Evolutionary conservation across 176 grass and related monocot species (phyloP).

Genomic region (Chrysopogon serrulatus): DNA sequence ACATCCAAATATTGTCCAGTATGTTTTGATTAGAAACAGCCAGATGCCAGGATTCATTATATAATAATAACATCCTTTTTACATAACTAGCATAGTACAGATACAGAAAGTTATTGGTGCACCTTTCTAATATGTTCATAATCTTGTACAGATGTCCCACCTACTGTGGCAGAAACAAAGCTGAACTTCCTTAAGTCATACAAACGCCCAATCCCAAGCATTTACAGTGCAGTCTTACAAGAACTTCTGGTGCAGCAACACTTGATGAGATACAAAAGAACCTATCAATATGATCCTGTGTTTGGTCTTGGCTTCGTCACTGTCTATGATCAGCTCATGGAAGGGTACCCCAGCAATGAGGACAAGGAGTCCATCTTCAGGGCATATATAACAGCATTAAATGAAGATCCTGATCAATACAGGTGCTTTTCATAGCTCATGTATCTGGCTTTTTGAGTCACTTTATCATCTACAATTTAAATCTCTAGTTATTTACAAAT

Average conservation of each 20-base stretch:
- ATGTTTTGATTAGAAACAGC: neutral
- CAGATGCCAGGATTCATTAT: neutral
- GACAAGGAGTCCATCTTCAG: slow-evolving; percentile 78
- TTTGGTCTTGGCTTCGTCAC: slow-evolving; percentile 97
- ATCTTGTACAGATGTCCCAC: slow-evolving; percentile 61
- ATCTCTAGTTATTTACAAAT: neutral
- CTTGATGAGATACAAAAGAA: slow-evolving; percentile 96
- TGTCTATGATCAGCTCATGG: slow-evolving; percentile 92
- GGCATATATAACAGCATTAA: slow-evolving; percentile 77
- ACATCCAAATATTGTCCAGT: neutral
- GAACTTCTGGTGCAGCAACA: slow-evolving; percentile 96
- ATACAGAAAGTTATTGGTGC: neutral
- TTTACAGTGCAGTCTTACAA: slow-evolving; percentile 89
- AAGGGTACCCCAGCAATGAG: slow-evolving; percentile 81
- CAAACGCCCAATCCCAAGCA: slow-evolving; percentile 93
- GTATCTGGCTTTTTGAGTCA: neutral
- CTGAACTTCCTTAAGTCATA: slow-evolving; percentile 83
- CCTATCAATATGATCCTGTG: slow-evolving; percentile 89
- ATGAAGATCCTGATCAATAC: slow-evolving; percentile 80
- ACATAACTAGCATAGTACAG: neutral
- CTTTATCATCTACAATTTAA: neutral
- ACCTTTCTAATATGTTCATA: slow-evolving; percentile 21
- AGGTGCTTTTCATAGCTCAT: slow-evolving; percentile 42
- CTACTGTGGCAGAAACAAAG: slow-evolving; percentile 87
- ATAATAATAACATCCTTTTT: neutral